phyloP scores from a whole-genome alignment of 1,284 basidiomycete species.

The Coniferiporia sulphurascens region DNA sequence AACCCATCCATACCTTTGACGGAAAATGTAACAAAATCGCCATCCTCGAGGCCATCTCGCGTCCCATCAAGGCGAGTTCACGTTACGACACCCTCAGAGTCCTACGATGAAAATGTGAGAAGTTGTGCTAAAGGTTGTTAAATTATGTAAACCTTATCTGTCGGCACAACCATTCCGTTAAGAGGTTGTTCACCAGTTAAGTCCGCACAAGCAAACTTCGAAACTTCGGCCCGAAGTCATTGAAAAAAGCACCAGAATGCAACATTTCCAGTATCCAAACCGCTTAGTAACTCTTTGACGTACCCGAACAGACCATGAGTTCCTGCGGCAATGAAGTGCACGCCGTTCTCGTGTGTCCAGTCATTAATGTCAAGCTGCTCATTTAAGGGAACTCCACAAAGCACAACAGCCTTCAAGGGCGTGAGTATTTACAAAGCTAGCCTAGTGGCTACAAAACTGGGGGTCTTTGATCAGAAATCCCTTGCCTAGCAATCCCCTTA shows the following conservation, averaged over 20 bases:
- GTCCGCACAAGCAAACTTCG: slow-evolving; percentile 93
- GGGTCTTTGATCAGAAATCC: slow-evolving; percentile 78
- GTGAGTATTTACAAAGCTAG: neutral
- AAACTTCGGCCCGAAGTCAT: slow-evolving; percentile 94
- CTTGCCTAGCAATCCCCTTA: slow-evolving; percentile 63
- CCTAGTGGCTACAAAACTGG: slow-evolving; percentile 56
- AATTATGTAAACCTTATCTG: slow-evolving; percentile 59
- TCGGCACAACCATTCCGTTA: slow-evolving; percentile 92
- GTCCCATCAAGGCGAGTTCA: slow-evolving; percentile 97
- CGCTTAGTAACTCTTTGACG: slow-evolving; percentile 25
- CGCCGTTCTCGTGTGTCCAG: slow-evolving; percentile 84
- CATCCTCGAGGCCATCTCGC: slow-evolving; percentile 95
- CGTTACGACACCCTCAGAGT: slow-evolving; percentile 87
- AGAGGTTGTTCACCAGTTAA: slow-evolving; percentile 93
- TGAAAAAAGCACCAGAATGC: slow-evolving; percentile 78
- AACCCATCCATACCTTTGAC: slow-evolving; percentile 95
- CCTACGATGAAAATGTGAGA: slow-evolving; percentile 39
- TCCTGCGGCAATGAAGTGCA: slow-evolving; percentile 91
- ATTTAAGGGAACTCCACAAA: slow-evolving; percentile 72
- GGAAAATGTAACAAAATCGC: slow-evolving; percentile 96
- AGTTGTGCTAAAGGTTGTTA: neutral
- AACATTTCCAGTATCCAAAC: slow-evolving; percentile 23
- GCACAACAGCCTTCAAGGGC: slow-evolving; percentile 70
- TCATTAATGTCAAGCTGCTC: slow-evolving; percentile 96
- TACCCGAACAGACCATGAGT: slow-evolving; percentile 95